Conservation (phyloP, 768 basidiomycete genomes). For the Pulveroboletus ravenelii region DNA sequence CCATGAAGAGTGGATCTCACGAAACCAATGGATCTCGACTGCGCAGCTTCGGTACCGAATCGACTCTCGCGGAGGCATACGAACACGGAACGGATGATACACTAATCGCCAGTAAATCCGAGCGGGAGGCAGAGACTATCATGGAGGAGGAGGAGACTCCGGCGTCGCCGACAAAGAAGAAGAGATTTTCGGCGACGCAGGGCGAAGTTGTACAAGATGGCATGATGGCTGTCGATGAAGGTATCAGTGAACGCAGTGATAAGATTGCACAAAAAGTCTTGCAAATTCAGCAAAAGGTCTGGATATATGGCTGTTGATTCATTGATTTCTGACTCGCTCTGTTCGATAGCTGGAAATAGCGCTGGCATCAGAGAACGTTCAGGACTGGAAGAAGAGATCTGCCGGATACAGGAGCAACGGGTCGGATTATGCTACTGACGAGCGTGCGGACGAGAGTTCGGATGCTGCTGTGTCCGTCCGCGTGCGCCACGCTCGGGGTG, state of each 20-base stretch:
- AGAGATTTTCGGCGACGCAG: constrained; percentile 74
- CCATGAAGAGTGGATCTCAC: constrained; percentile 37
- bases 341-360: constrained; percentile 66
- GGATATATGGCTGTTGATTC: constrained; percentile 7
- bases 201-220: constrained; percentile 65
- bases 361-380: constrained; percentile 51
- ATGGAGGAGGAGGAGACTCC: constrained; percentile 52
- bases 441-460: constrained; percentile 57
- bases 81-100: constrained; percentile 41
- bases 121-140: constrained; percentile 50
- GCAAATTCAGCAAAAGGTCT: constrained; percentile 87
- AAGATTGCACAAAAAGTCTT: constrained; percentile 84
- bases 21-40: constrained; percentile 36
- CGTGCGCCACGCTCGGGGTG: constrained; percentile 37
- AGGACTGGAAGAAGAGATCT: constrained; percentile 30
- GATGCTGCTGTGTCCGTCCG: constrained; percentile 39
- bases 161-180: constrained; percentile 50
- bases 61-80: constrained; percentile 69
- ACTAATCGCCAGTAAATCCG: constrained; percentile 32
- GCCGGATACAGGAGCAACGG: constrained; percentile 19
- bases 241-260: constrained; percentile 80
- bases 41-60: constrained; percentile 74
- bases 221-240: constrained; percentile 83
- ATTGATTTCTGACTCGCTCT: constrained; percentile 6
- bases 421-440: constrained; percentile 34